Evolutionary conservation across 2,329 filamentous ascomycete species (phyloP), one percentile per base, ranked within the genome.

Genomic region (Lizonia empirigonia): DNA sequence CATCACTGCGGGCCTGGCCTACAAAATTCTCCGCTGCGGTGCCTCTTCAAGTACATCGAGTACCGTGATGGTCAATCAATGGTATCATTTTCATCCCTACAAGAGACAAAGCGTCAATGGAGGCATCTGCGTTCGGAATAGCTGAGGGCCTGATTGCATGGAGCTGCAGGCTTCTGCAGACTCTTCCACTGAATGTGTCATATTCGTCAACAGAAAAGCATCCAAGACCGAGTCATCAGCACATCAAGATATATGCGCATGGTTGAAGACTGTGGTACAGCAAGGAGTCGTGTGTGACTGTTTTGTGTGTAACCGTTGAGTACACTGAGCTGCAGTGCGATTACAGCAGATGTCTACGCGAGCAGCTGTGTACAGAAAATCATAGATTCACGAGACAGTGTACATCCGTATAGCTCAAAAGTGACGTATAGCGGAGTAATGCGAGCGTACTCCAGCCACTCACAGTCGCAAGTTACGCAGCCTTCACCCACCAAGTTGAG

Each of bases 61-160:
- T 54, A 71, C 68, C 65, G 26, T 71, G 67, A 64, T 71, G 68
- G 64, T 30, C 58, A 44, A 36, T 51, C 53, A 59, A 53, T 42
- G 39, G 34, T 44, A 56, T 56, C 53, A 50, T 51, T 41, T 62
- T 65, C 60, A 58, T 48, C 53, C 45, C 46, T 48, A 47, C 29
- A 59, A 58, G 45, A 34, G 36, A 54, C 34, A 30, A 37, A 44
- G 33, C 38, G 38, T 51, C 55, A 55, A 60, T 42, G 50, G 15
- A 23, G 45, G 33, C 48, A 39, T 30, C 57, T 58, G 34, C 18
- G 47, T 60, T 58, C 9, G 58, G 63, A 10, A 53, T 55, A 36
- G 46, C 37, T 20, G 41, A 55, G 15, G 35, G 26, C 37, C 38
- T 39, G 24, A 18, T 9, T 44, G 34, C 34, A 36, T 35, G 20